Base-by-base conservation (phyloP, 352 stramenopile species). In the Phytophthora pisi region DNA sequence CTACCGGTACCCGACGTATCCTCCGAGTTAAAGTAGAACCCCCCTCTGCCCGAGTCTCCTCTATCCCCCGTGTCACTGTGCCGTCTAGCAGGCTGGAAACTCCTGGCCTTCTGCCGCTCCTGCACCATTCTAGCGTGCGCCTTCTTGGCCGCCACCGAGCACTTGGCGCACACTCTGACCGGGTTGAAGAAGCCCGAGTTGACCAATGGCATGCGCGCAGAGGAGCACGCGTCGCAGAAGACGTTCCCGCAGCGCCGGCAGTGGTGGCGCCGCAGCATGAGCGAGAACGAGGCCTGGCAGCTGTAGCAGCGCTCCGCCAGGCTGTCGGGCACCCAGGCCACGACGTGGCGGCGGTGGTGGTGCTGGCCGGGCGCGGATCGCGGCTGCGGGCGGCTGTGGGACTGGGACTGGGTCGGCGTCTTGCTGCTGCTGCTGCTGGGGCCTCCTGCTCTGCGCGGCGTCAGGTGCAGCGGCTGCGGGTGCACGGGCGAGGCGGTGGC, bases 181-280 rank as follows among this genome's bases (percentile, higher is more conserved):
- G 88, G 88, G 5, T 78, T 81, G 56, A 83, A 76, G 69, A 93
- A 91, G 2, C 82, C 85, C 0, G 84, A 81, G 2, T 81, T 72
- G 1, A 92, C 76, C 26, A 97, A 64, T 23, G 88, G 82, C 63
- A 96, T 95, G n/a, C 91, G 70, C 5, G 78, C 66, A 4, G 86
- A 92, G 6, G 87, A 89, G 67, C 93, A 98, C 13, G 82, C 71
- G 51, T 97, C 89, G 70, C 93, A 97, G 66, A 98, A 97, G 8
- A 98, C 80, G 43, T 92, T 91, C 5, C 93, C 93, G 66, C 92
- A 97, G 20, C 84, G 74, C 1, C 91, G 82, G 59, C 92, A 97
- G 73, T 97, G 89, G 57, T 98, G 92, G 15, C 89, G 78, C 6
- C 87, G 85, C 63, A 96, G 73, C 61, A 93, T 79, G 23, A 95